Percentiles rank a stretch among this genome's conserved stretches.
Conservation (phyloP, 2,329 filamentous ascomycete genomes). For the Cladosporium sp. region DNA sequence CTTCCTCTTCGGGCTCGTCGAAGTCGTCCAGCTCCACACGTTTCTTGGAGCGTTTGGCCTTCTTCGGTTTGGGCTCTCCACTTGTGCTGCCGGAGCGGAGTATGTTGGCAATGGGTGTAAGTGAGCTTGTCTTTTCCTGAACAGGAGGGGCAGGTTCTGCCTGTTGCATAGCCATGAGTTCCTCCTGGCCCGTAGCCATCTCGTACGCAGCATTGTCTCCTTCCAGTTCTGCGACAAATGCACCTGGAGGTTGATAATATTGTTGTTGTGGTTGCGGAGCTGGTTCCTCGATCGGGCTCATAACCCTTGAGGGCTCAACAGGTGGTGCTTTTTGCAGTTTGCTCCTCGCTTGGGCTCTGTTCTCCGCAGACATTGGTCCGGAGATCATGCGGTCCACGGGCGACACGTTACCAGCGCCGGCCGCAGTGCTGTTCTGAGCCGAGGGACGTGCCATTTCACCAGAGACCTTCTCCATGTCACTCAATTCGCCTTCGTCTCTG, state of each 20-base stretch:
- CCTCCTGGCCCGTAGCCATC: constrained; percentile 42
- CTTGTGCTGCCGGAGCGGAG: constrained; percentile 35
- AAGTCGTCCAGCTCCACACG: constrained; percentile 68
- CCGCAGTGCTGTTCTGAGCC: not conserved
- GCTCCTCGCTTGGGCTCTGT: constrained; percentile 14
- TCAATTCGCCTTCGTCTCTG: constrained; percentile 32
- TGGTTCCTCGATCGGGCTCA: constrained; percentile 2
- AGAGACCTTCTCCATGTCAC: constrained; percentile 30
- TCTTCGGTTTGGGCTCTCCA: constrained; percentile 46
- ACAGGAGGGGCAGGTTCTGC: constrained; percentile 8
- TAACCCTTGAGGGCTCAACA: constrained; percentile 9
- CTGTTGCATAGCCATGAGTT: constrained; percentile 22
- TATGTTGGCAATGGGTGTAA: constrained; percentile 41
- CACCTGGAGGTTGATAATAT: constrained; percentile 5
- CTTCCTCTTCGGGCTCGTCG: constrained; percentile 50
- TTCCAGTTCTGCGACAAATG: constrained; percentile 35
- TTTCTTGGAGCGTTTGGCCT: constrained; percentile 56
- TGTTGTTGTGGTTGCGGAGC: constrained; percentile 5
- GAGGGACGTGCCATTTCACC: constrained; percentile 25
- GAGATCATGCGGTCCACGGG: constrained; percentile 6
- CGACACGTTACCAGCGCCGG: not conserved
- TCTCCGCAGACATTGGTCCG: constrained; percentile 5
- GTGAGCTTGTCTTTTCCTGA: constrained; percentile 19
- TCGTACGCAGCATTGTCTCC: constrained; percentile 35
- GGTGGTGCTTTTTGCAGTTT: constrained; percentile 23